phyloP scores from a whole-genome alignment of 495 filamentous ascomycete species.

The Parathielavia hyrcaniae region DNA sequence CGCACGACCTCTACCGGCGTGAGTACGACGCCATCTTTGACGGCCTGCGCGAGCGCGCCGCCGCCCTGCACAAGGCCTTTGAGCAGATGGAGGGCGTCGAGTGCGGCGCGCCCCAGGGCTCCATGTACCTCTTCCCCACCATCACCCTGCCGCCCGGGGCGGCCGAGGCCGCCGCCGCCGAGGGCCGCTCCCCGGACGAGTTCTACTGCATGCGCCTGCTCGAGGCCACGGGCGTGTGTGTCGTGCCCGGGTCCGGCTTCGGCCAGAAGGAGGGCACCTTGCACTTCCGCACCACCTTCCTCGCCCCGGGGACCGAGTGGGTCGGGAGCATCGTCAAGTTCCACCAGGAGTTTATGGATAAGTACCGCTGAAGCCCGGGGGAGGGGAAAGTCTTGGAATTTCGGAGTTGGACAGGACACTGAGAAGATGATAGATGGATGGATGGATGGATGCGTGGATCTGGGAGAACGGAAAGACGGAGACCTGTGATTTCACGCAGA shows the following conservation, averaged over 20 bases:
- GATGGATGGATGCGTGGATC: not conserved
- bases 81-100: constrained; percentile 90
- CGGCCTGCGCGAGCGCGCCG: constrained; percentile 69
- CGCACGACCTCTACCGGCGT: constrained; percentile 69
- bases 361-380: constrained; percentile 49
- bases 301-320: constrained; percentile 95
- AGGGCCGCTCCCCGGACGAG: constrained; percentile 74
- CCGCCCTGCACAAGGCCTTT: constrained; percentile 82
- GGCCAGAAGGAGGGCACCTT: constrained; percentile 86
- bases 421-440: not conserved
- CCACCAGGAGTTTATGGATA: constrained; percentile 83
- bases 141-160: constrained; percentile 74
- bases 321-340: constrained; percentile 81
- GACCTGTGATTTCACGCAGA: not conserved
- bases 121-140: constrained; percentile 98
- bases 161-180: constrained; percentile 62
- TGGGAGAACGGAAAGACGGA: not conserved
- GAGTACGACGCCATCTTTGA: constrained; percentile 78
- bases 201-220: constrained; percentile 88
- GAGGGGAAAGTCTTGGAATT: not conserved
- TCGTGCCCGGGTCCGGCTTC: constrained; percentile 87
- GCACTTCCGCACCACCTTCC: constrained; percentile 95
- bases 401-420: not conserved
- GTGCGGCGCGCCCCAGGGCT: constrained; percentile 78
- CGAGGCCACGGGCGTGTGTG: constrained; percentile 92